These are phyloP conservation scores for Rubia peregrina DNA, from an alignment of 305 asterid species.

Conservation along the genomic window DNA sequence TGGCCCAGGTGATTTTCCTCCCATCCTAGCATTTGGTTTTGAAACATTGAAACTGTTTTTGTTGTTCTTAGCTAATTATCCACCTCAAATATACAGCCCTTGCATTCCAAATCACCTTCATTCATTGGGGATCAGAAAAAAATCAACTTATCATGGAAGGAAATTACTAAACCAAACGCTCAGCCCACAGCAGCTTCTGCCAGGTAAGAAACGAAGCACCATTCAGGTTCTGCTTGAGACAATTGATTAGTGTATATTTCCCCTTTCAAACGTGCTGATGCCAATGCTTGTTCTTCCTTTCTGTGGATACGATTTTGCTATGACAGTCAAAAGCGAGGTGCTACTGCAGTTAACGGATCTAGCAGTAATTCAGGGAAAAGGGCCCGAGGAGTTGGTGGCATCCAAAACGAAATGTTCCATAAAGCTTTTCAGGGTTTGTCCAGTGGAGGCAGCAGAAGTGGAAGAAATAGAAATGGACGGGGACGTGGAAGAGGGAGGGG, in stretches of 20 bases:
- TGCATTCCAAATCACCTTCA: constrained; percentile 82
- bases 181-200: constrained; percentile 36
- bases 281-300: not conserved
- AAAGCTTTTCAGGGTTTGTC: constrained; percentile 70
- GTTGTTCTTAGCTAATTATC: constrained; percentile 15
- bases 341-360: constrained; percentile 40
- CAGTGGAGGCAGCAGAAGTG: constrained; percentile 30
- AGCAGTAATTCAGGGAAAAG: constrained; percentile 41
- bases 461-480: constrained; percentile 30
- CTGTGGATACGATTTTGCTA: not conserved
- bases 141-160: constrained; percentile 81
- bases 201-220: constrained; percentile 35
- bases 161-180: constrained; percentile 44
- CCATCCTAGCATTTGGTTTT: not conserved
- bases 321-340: constrained; percentile 61
- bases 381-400: constrained; percentile 62
- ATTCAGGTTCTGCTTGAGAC: constrained; percentile 10
- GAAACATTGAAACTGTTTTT: not conserved
- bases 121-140: constrained; percentile 81
- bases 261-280: not conserved
- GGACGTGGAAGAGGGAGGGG: constrained; percentile 42
- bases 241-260: constrained; percentile 2
- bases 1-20: constrained; percentile 62
- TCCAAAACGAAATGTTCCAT: constrained; percentile 63
- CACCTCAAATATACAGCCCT: constrained; percentile 40